These are phyloP conservation scores for Ailanthus altissimus DNA, from an alignment of 345 rosid species.

Conservation along the genomic window DNA sequence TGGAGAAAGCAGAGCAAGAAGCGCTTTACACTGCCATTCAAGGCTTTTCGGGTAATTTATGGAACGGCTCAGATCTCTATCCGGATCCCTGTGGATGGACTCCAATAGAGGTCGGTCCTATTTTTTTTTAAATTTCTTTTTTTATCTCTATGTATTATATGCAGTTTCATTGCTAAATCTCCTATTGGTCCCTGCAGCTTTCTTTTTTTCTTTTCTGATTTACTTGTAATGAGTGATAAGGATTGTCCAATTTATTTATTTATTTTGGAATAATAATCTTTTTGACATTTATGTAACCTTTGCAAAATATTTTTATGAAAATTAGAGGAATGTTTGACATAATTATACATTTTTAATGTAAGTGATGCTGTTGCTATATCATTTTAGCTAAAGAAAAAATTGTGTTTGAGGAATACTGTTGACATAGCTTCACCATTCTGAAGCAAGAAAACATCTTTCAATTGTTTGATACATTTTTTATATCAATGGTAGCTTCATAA, in stretches of 20 bases:
- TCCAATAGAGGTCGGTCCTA: constrained; percentile 97
- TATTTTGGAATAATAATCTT: background rate
- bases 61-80: constrained; percentile 90
- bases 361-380: background rate
- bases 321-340: background rate
- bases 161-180: constrained; percentile 26
- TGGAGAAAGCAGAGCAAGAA: constrained; percentile 69
- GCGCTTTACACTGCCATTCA: constrained; percentile 72
- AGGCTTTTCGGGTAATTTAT: constrained; percentile 85
- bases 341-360: background rate
- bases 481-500: background rate
- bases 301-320: background rate
- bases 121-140: too few species aligned
- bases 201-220: background rate
- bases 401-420: background rate
- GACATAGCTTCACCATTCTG: background rate
- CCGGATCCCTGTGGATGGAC: constrained; percentile 99
- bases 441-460: background rate
- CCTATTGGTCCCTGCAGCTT: background rate
- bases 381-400: background rate
- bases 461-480: background rate
- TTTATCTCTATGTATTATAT: background rate
- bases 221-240: background rate
- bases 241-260: background rate
- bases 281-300: background rate